A percentile compares a stretch with the other conserved stretches of the same genome.
Conservation (phyloP, 2,329 filamentous ascomycete genomes). For the Malbranchea zuffiana region DNA sequence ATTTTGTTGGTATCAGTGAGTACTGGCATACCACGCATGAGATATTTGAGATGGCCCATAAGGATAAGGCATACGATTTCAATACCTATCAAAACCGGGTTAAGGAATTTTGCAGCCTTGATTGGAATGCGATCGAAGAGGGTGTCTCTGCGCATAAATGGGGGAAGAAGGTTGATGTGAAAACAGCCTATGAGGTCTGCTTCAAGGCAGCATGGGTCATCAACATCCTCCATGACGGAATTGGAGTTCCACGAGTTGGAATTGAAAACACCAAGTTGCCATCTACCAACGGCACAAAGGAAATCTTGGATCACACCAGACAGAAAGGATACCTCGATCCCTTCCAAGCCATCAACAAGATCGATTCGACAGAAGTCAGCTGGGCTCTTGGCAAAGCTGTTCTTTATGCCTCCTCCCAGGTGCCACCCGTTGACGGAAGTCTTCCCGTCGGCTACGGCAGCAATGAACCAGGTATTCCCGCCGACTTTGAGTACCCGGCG, state of each 20-base stretch:
- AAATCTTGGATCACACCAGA: conserved; percentile 56
- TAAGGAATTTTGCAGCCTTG: conserved; percentile 68
- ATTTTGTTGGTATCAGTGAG: conserved; percentile 94
- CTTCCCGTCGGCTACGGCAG: conserved; percentile 86
- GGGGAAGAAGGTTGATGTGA: conserved; percentile 61
- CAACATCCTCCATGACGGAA: conserved; percentile 89
- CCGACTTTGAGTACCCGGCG: conserved; percentile 71
- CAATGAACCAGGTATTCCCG: conserved; percentile 57
- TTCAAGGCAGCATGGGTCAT: conserved; percentile 99
- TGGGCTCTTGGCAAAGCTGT: conserved; percentile 98
- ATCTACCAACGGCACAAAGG: conserved; percentile 60
- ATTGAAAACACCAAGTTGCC: conserved; percentile 52
- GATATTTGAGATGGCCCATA: conserved; percentile 68
- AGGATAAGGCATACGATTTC: conserved; percentile 76
- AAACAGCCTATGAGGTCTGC: conserved; percentile 75
- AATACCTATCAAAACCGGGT: conserved; percentile 79
- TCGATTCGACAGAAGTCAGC: conserved; percentile 82
- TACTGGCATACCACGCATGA: conserved; percentile 99
- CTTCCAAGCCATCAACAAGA: conserved; percentile 88
- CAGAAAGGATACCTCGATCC: conserved; percentile 67
- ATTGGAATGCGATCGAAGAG: conserved; percentile 66
- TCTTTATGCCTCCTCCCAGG: conserved; percentile 81
- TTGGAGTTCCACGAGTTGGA: conserved; percentile 78
- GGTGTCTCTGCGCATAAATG: conserved; percentile 56
- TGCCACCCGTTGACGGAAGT: conserved; percentile 52